phyloP scores from a whole-genome alignment of 1,284 basidiomycete species.

The Vanrija pseudolonga region DNA sequence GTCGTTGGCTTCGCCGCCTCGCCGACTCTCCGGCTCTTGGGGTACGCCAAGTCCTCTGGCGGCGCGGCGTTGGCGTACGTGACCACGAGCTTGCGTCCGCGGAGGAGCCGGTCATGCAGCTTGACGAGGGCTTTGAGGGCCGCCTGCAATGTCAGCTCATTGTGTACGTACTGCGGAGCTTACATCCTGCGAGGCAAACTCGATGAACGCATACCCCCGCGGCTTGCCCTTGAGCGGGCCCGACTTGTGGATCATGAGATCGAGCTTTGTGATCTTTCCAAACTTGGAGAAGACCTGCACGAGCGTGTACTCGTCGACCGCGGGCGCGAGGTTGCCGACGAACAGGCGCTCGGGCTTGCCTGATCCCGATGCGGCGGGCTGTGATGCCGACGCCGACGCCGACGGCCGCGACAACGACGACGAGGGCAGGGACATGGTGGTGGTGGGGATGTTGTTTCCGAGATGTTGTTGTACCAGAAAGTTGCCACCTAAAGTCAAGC shows the following conservation, averaged over 20 bases:
- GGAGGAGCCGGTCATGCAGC: slow-evolving; percentile 74
- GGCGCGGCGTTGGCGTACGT: slow-evolving; percentile 73
- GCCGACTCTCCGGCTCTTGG: slow-evolving; percentile 8
- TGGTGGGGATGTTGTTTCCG: not conserved
- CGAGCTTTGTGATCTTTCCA: slow-evolving; percentile 86
- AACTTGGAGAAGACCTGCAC: slow-evolving; percentile 85
- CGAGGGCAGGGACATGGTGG: not conserved
- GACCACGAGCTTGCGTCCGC: slow-evolving; percentile 81
- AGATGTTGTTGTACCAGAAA: not conserved
- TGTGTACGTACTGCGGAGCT: slow-evolving; percentile 47
- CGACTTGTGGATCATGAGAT: slow-evolving; percentile 91
- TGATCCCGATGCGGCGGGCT: slow-evolving; percentile 1
- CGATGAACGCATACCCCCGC: slow-evolving; percentile 90
- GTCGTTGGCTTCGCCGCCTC: slow-evolving; percentile 74
- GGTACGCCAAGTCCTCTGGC: slow-evolving; percentile 6
- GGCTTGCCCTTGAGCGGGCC: slow-evolving; percentile 87
- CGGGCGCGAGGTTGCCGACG: slow-evolving; percentile 81
- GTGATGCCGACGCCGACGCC: slow-evolving; percentile 12
- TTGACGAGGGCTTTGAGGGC: slow-evolving; percentile 72
- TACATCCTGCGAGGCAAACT: slow-evolving; percentile 74
- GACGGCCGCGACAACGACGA: slow-evolving; percentile 1
- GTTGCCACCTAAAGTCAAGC: not conserved
- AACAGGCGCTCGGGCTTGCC: slow-evolving; percentile 62
- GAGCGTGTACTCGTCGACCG: slow-evolving; percentile 87
- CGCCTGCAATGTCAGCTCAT: slow-evolving; percentile 59